Conservation (phyloP, 2,329 filamentous ascomycete species). For the Colletotrichum spinosum region DNA sequence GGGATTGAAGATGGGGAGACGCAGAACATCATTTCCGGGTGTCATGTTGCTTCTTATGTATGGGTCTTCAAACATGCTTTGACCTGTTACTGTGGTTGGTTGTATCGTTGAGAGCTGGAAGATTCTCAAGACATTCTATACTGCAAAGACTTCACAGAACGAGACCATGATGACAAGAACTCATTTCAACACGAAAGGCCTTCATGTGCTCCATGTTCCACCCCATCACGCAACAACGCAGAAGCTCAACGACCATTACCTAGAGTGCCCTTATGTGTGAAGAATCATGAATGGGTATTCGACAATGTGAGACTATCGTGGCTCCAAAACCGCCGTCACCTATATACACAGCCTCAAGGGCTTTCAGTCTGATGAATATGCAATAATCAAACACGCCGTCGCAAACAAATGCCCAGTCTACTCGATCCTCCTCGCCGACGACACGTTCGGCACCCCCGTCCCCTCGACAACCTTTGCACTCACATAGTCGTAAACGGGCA, state of each 20-base stretch:
- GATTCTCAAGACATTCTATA: too few relatives aligned
- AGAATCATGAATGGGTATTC: slow-evolving; percentile 18
- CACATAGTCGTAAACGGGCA: slow-evolving; percentile 68
- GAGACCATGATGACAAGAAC: too few relatives aligned
- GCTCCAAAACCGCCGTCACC: slow-evolving; percentile 6
- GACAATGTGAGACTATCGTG: background rate
- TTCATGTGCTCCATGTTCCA: too few relatives aligned
- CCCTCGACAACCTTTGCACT: slow-evolving; percentile 67
- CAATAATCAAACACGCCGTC: background rate
- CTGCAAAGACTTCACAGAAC: too few relatives aligned
- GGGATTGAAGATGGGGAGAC: background rate
- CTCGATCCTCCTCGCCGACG: slow-evolving; percentile 35
- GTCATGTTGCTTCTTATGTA: too few relatives aligned
- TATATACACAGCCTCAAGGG: slow-evolving; percentile 10
- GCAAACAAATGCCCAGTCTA: background rate
- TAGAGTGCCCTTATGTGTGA: background rate
- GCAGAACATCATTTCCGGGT: too few relatives aligned
- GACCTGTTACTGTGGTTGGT: too few relatives aligned
- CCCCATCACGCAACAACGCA: background rate
- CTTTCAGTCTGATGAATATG: background rate
- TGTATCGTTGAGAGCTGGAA: too few relatives aligned
- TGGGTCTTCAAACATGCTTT: too few relatives aligned
- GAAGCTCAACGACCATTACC: background rate
- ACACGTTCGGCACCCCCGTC: slow-evolving; percentile 61
- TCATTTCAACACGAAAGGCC: too few relatives aligned